Conservation (phyloP, 306 rosid species). For the Astragalus membranaceus region DNA sequence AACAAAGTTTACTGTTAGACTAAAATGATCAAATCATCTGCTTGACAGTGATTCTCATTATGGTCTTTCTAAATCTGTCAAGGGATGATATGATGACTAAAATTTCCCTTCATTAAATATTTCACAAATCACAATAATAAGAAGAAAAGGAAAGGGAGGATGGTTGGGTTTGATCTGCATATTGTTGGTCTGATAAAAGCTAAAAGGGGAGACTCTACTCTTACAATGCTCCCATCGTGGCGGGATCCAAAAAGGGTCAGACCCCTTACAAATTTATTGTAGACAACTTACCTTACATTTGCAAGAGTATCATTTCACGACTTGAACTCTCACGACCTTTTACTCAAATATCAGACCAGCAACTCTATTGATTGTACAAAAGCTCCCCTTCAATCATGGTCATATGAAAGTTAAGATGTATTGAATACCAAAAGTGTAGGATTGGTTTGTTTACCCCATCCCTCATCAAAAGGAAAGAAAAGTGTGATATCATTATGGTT, state of each 20-base stretch:
- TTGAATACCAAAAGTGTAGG: neutral
- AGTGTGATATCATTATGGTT: neutral
- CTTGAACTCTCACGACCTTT: too few species aligned
- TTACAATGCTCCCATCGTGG: too few species aligned
- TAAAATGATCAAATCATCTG: neutral
- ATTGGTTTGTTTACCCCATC: neutral
- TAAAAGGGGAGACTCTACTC: neutral
- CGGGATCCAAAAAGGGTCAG: too few species aligned
- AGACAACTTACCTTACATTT: neutral
- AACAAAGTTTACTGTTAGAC: neutral
- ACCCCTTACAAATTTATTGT: neutral
- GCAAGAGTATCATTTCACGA: too few species aligned
- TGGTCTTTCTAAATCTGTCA: neutral
- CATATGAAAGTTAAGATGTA: neutral
- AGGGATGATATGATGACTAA: neutral
- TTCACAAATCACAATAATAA: slow-evolving; percentile 16
- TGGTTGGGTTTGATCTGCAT: neutral
- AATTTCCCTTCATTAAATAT: slow-evolving; percentile 4
- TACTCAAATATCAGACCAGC: too few species aligned
- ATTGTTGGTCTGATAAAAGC: neutral
- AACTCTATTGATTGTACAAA: too few species aligned
- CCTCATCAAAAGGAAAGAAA: neutral
- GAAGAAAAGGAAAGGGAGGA: neutral
- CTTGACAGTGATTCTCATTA: neutral
- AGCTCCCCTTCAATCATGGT: too few species aligned